phyloP scores from a whole-genome alignment of 345 rosid genomes.

The Excoecaria agallocha region DNA sequence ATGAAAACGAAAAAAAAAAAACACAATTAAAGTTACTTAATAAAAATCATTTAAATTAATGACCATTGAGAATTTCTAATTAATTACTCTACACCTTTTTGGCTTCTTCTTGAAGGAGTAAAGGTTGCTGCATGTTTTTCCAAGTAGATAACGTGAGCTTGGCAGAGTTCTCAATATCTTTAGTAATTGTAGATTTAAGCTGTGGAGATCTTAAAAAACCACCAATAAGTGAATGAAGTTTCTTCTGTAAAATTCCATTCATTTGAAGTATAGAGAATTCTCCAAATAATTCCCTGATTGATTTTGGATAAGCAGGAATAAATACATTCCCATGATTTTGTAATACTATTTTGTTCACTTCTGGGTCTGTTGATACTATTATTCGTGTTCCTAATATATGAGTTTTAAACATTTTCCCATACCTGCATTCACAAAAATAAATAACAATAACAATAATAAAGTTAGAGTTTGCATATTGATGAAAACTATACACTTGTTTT shows the following conservation, averaged over 20 bases:
- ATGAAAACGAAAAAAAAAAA: constrained; percentile 16
- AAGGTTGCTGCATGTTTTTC: constrained; percentile 43
- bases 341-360: constrained; percentile 81
- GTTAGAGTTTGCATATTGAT: too few relatives aligned
- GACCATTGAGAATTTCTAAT: too few relatives aligned
- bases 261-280: constrained; percentile 72
- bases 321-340: constrained; percentile 79
- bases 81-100: constrained; percentile 48
- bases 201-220: constrained; percentile 81
- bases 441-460: too few relatives aligned
- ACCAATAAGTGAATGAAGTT: constrained; percentile 66
- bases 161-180: constrained; percentile 57
- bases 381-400: constrained; percentile 89
- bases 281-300: constrained; percentile 66
- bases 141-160: constrained; percentile 54
- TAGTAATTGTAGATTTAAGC: constrained; percentile 60
- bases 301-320: constrained; percentile 89
- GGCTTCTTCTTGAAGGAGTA: constrained; percentile 64
- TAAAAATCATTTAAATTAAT: neutral
- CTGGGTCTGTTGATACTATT: constrained; percentile 86
- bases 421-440: constrained; percentile 29
- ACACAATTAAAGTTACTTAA: neutral
- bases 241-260: constrained; percentile 70
- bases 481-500: too few relatives aligned
- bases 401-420: constrained; percentile 85